Evolutionary conservation across 192 early-diverging fungal genomes (phyloP), one percentile per base, ranked within the genome.

Genomic region (Podila verticillata): DNA sequence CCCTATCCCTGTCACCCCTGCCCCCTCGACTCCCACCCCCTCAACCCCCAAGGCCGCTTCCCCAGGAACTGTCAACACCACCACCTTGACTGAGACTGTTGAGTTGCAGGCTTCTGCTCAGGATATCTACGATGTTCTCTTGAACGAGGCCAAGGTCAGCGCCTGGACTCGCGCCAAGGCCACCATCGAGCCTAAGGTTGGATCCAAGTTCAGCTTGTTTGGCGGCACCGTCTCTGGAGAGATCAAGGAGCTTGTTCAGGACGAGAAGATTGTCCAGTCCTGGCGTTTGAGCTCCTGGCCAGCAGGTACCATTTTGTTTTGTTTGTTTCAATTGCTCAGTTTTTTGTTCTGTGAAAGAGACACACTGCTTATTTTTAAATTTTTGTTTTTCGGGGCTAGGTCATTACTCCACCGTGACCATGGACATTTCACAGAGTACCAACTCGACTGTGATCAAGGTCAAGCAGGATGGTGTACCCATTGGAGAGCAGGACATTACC

Each of bases 261-360:
- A 92, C 66, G 88, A 93, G 75, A 91, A 86, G 70, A 94, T 98
- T 77, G 91, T 93, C 62, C 89, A 93, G 84, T 93, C 85, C 60
- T 98, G 97, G 97, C 87, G 96, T 58, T 75, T 94, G 60, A 92
- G 87, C 74, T 85, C 89, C 17, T 98, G 97, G 97, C 94, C 96
- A 48, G 86, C 88, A 67, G 83, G 86, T 87, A 69, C 51, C n/a
- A 2, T 24, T 54, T 24, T 54, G n/a, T 54, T 54, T 54, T 54
- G 5, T 20, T 54, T 54, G 20, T 54, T 26, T 26, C 5, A 3
- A 24, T 54, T 9, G 51, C 20, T 54, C 22, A 54, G 22, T 24
- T 54, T 7, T 15, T 54, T 54, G 15, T 9, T 48, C 20, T 10
- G 20, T 20, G 3, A 54, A 54, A 54, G 1, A 17, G 24, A 24